Conservation (phyloP, 805 yeast species). For the Teunomyces lycoperdinae region DNA sequence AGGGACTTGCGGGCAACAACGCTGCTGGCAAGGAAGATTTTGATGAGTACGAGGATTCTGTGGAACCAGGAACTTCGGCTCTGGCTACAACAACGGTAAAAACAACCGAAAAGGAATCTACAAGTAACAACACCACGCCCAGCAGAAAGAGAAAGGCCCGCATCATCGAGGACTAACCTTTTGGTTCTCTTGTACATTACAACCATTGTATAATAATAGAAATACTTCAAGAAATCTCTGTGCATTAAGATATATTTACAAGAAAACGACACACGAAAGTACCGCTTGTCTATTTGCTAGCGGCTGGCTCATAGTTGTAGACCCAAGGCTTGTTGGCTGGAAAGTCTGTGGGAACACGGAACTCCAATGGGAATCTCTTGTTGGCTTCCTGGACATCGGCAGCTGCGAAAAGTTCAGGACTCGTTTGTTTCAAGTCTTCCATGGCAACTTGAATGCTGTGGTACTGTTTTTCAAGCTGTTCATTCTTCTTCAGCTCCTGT, state of each 20-base stretch:
- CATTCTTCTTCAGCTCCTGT: slow-evolving; percentile 39
- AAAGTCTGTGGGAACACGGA: slow-evolving; percentile 83
- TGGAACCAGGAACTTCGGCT: slow-evolving; percentile 20
- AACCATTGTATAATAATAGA: not conserved
- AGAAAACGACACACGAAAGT: not conserved
- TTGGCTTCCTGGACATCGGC: slow-evolving; percentile 59
- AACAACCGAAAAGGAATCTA: not conserved
- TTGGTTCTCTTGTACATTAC: not conserved
- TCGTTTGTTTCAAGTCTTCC: slow-evolving; percentile 55
- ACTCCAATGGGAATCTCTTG: slow-evolving; percentile 74
- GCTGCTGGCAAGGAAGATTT: slow-evolving; percentile 28
- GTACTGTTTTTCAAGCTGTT: slow-evolving; percentile 57
- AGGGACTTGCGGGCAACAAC: slow-evolving; percentile 33
- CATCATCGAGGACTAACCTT: slow-evolving; percentile 22
- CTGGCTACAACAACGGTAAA: slow-evolving; percentile 1
- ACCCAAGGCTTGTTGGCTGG: slow-evolving; percentile 86
- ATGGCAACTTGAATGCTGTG: slow-evolving; percentile 66
- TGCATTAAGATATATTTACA: slow-evolving; percentile 2
- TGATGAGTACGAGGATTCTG: slow-evolving; percentile 38
- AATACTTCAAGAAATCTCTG: not conserved
- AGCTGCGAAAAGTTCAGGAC: slow-evolving; percentile 54
- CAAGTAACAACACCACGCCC: slow-evolving; percentile 15
- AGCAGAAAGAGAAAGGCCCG: slow-evolving; percentile 28
- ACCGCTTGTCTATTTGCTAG: not conserved
- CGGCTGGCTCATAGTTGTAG: slow-evolving; percentile 37